Conservation (phyloP, 768 basidiomycete species). For the Panellus pusillus region DNA sequence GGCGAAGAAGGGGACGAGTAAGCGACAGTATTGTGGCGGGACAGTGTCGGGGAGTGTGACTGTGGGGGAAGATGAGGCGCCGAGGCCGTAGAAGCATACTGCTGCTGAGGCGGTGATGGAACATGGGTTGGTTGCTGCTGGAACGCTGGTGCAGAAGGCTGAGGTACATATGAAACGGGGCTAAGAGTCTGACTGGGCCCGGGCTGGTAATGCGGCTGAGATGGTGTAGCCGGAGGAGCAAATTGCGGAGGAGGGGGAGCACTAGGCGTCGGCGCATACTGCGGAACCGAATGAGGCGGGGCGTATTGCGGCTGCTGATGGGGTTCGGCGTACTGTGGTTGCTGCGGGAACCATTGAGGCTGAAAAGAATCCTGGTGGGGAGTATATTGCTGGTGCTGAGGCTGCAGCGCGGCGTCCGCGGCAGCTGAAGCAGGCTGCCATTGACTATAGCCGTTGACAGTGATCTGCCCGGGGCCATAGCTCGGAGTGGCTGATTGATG, state of each 20-base stretch:
- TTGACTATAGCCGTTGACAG: conserved; percentile 32
- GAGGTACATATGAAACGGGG: conserved; percentile 27
- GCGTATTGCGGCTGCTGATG: conserved; percentile 31
- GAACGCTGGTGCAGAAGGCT: conserved; percentile 21
- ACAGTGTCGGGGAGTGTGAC: conserved; percentile 16
- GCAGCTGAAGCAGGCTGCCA: conserved; percentile 33
- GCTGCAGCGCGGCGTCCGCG: conserved; percentile 16
- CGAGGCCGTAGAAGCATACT: conserved; percentile 12
- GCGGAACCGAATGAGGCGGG: conserved; percentile 23
- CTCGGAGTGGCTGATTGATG: conserved; percentile 33
- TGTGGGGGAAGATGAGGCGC: conserved; percentile 10
- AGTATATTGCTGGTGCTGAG: conserved; percentile 23
- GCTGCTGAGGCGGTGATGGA: conserved; percentile 28
- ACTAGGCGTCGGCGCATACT: conserved; percentile 19
- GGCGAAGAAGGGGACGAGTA: conserved; percentile 11
- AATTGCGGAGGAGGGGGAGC: conserved; percentile 21
- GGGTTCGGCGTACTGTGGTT: conserved; percentile 28
- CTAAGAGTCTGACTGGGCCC: conserved; percentile 22
- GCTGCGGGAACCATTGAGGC: conserved; percentile 20
- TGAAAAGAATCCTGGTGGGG: conserved; percentile 13
- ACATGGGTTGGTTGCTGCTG: conserved; percentile 24
- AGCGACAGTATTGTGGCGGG: conserved; percentile 30
- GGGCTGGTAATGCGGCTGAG: conserved; percentile 27
- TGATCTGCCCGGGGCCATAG: conserved; percentile 27
- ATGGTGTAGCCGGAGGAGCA: conserved; percentile 13